Evolutionary conservation across 352 stramenopile species (phyloP).

Genomic region (Phytophthora citrophthora): DNA sequence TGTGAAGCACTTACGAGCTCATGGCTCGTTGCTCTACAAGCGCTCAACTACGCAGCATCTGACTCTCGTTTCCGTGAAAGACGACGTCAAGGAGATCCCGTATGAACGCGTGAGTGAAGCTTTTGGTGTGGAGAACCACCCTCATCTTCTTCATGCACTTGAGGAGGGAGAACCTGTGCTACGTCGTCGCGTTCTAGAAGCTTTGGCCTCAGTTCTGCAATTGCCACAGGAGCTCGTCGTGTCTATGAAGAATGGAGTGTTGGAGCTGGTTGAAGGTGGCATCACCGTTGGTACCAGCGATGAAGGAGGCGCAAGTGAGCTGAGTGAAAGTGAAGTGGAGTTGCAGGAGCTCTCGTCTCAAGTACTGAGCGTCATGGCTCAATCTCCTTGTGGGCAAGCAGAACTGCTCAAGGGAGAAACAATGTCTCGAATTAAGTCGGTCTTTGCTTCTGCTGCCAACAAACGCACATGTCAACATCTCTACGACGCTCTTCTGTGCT

Average conservation of each 20-base stretch:
- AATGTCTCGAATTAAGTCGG: conserved; percentile 41
- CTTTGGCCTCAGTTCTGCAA: conserved; percentile 59
- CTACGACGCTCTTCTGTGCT: conserved; percentile 57
- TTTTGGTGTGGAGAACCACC: conserved; percentile 75
- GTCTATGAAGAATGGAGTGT: conserved; percentile 61
- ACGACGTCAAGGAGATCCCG: conserved; percentile 54
- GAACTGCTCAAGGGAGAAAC: conserved; percentile 53
- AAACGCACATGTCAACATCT: conserved; percentile 44
- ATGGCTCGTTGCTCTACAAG: conserved; percentile 70
- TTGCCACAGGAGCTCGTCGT: conserved; percentile 67
- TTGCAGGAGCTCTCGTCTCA: conserved; percentile 58
- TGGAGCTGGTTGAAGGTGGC: conserved; percentile 57
- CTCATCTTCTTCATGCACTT: conserved; percentile 67
- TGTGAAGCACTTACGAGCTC: conserved; percentile 62
- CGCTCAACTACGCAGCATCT: conserved; percentile 68
- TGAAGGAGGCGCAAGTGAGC: background rate
- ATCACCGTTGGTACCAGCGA: conserved; percentile 17
- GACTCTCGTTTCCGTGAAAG: conserved; percentile 56
- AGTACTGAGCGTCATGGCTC: conserved; percentile 63
- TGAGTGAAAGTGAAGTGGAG: conserved; percentile 39
- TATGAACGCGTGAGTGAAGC: conserved; percentile 73
- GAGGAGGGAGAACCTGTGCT: conserved; percentile 58
- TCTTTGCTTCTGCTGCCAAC: conserved; percentile 46
- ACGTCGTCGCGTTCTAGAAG: conserved; percentile 54
- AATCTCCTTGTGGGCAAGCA: conserved; percentile 45